Conservation (phyloP, 306 rosid species). For the Carpinus viminea region DNA sequence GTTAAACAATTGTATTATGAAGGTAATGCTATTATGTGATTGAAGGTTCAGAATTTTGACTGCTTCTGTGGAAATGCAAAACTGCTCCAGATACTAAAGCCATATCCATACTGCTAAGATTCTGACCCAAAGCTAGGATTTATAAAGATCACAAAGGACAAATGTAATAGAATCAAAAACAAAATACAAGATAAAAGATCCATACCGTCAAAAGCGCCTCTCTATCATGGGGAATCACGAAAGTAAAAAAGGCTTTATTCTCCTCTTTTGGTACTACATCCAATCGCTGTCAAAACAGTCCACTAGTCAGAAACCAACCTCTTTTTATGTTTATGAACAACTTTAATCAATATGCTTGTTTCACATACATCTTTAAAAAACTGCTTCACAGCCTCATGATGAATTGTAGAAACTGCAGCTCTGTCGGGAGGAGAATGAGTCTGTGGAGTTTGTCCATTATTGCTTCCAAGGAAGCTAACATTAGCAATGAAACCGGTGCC, state of each 20-base stretch:
- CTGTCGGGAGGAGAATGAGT: slow-evolving; percentile 28
- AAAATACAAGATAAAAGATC: not conserved
- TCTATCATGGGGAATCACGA: slow-evolving; percentile 75
- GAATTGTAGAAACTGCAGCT: slow-evolving; percentile 34
- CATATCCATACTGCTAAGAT: not conserved
- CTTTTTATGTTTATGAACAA: slow-evolving; percentile 4
- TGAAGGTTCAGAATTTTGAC: not conserved
- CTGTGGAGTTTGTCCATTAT: slow-evolving; percentile 32
- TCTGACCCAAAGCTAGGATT: not conserved
- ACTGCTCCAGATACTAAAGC: not conserved
- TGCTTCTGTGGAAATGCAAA: not conserved
- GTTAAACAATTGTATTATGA: not conserved
- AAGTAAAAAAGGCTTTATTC: slow-evolving; percentile 57
- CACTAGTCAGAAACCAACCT: slow-evolving; percentile 35
- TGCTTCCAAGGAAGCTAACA: slow-evolving; percentile 55
- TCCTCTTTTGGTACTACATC: slow-evolving; percentile 79
- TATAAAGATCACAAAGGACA: not conserved
- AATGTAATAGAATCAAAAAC: not conserved
- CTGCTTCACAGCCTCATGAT: slow-evolving; percentile 62
- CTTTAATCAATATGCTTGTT: slow-evolving; percentile 18
- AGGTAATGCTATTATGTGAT: not conserved
- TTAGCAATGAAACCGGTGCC: slow-evolving; percentile 79
- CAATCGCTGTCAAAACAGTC: slow-evolving; percentile 55
- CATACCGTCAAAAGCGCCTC: slow-evolving; percentile 60
- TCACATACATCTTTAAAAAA: slow-evolving; percentile 71